phyloP scores from a whole-genome alignment of 208 protist genomes.

The Kentomonas sorsogonicus region DNA sequence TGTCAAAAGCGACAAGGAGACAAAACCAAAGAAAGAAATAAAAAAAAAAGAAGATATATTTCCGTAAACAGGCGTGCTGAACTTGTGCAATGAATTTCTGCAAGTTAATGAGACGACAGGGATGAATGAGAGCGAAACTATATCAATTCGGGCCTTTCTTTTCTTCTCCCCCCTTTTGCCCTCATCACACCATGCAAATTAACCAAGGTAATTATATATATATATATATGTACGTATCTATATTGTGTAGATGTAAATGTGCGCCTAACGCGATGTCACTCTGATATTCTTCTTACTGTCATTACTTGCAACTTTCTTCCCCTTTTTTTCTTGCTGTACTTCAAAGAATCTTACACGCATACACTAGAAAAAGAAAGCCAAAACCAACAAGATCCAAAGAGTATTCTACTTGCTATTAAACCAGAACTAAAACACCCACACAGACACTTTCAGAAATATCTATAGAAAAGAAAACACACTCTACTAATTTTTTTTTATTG shows the following conservation, averaged over 20 bases:
- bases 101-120: no score
- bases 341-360: no score
- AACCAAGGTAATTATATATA: slow-evolving; percentile 4
- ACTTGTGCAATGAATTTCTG: background rate
- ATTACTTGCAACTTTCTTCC: background rate
- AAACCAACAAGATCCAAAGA: no score
- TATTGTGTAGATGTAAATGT: background rate
- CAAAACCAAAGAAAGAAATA: slow-evolving; percentile 15
- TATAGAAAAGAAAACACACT: no score
- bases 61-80: background rate
- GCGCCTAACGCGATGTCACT: background rate
- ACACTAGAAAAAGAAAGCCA: no score
- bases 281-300: background rate
- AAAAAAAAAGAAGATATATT: no score
- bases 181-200: background rate
- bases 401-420: no score
- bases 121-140: no score
- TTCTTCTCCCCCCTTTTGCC: background rate
- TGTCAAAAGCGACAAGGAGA: slow-evolving; percentile 1
- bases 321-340: slow-evolving; percentile 1
- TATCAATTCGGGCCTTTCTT: no score
- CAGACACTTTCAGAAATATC: no score
- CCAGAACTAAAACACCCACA: no score
- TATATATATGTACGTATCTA: background rate
- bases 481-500: slow-evolving; percentile 3